Evolutionary conservation across 192 early-diverging fungal species (phyloP), one percentile per base, ranked within the genome.

Genomic region (Helicostylum pulchrum): DNA sequence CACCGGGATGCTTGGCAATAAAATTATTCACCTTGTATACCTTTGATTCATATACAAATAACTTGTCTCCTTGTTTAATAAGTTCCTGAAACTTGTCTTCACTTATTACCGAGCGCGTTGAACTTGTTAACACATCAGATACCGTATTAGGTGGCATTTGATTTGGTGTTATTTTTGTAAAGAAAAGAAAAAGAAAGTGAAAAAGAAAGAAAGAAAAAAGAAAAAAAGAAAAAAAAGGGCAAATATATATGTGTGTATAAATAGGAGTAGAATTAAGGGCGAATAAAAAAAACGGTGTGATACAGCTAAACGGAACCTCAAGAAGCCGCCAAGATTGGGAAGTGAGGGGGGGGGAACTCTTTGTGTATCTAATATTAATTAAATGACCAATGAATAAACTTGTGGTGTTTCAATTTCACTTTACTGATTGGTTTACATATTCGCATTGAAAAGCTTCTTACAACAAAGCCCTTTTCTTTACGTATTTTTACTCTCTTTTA

Each of bases 1-100:
- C 96, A 52, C 96, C 96, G 0, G 96, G 96, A 67, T 99, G 96
- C 64, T 81, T 82, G 69, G 87, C 83, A 67, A 89, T 77, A 77
- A 88, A 89, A 32, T 77, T 74, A 83, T 93, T 85, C 17, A 95
- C 80, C 74, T 92, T 90, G 84, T 94, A 95, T 61, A 96, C 94
- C 72, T 93, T 91, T 60, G 84, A 80, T 43, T 89, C 82, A 63
- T 90, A 89, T 30, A 98, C 85, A 64, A 98, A 88, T 51, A 96
- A 75, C 46, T 83, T 80, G 77, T 96, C 88, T n/a, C 92, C 92
- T 50, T 69, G 54, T 47, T 78, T 70, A 1, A 80, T 46, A 12
- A 77, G 69, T 44, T 56, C 61, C 52, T 63, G 59, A 39, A 83
- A 64, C 17, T 75, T 67, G 43, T 79, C 53, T 31, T 67, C 47